phyloP scores from a whole-genome alignment of 1,284 basidiomycete genomes.

The Anthracocystis panici-leucophaei region DNA sequence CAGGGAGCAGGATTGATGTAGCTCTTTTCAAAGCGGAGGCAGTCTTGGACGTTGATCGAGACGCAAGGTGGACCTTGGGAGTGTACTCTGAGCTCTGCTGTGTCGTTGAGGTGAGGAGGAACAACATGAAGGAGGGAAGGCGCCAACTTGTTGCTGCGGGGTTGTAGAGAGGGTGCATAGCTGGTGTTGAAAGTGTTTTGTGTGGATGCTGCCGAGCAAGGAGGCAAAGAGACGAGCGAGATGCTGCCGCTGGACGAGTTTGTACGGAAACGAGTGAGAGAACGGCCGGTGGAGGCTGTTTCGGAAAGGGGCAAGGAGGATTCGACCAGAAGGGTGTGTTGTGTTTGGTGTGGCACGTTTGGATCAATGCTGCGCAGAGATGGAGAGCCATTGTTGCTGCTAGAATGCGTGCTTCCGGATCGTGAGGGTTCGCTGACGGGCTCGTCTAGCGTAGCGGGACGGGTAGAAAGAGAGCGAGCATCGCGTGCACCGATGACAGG shows the following conservation, averaged over 20 bases:
- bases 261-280: conserved; percentile 39
- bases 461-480: conserved; percentile 15
- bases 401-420: conserved; percentile 37
- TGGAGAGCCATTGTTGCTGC: conserved; percentile 34
- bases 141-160: conserved; percentile 23
- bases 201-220: conserved; percentile 40
- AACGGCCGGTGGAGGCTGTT: conserved; percentile 20
- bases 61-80: conserved; percentile 38
- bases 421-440: conserved; percentile 14
- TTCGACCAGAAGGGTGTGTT: conserved; percentile 6
- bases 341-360: not conserved
- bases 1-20: conserved; percentile 65
- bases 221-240: conserved; percentile 39
- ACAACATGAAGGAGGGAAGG: conserved; percentile 26
- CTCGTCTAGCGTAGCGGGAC: conserved; percentile 21
- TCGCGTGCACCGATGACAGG: conserved; percentile 44
- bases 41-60: conserved; percentile 39
- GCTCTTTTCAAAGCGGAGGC: conserved; percentile 49
- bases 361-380: conserved; percentile 17
- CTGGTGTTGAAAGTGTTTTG: conserved; percentile 45
- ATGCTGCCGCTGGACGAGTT: conserved; percentile 44
- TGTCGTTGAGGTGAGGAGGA: conserved; percentile 36
- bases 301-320: conserved; percentile 14
- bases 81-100: conserved; percentile 26
- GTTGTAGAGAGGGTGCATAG: conserved; percentile 26